Percentiles rank a stretch among this genome's conserved stretches.
phyloP scores from a whole-genome alignment of 2,329 filamentous ascomycete species.

The Neonectria hederae region DNA sequence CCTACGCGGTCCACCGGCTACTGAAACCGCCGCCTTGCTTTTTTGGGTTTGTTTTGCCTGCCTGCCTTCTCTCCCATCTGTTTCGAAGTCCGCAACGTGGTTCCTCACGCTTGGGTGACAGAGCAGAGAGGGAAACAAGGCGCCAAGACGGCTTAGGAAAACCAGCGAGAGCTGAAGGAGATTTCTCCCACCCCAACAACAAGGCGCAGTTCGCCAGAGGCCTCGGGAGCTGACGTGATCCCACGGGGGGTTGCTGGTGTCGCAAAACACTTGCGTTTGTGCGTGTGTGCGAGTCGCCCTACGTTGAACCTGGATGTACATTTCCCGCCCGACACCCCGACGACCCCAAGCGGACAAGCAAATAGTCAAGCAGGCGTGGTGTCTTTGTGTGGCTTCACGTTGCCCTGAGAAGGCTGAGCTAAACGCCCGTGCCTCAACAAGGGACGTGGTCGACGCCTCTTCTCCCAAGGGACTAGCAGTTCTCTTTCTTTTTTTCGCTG shows the following conservation, averaged over 20 bases:
- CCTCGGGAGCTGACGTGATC: slow-evolving; percentile 23
- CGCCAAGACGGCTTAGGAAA: slow-evolving; percentile 14
- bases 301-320: not conserved
- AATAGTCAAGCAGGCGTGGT: slow-evolving; percentile 20
- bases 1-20: slow-evolving; percentile 4
- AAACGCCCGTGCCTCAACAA: not conserved
- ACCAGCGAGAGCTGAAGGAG: not conserved
- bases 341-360: slow-evolving; percentile 14
- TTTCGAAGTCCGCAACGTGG: slow-evolving; percentile 27
- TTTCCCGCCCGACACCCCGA: not conserved
- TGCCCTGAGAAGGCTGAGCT: slow-evolving; percentile 8
- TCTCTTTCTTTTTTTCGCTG: not conserved
- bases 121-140: not conserved
- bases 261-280: slow-evolving; percentile 6
- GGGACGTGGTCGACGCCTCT: not conserved
- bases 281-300: not conserved
- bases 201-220: slow-evolving; percentile 14
- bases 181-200: not conserved
- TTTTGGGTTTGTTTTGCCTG: not conserved
- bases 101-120: slow-evolving; percentile 18
- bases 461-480: not conserved
- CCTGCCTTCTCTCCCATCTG: not conserved
- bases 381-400: slow-evolving; percentile 22
- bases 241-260: slow-evolving; percentile 1
- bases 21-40: slow-evolving; percentile 1